Evolutionary conservation across 140 eudicot species (phyloP), one percentile per base, ranked within the genome.

Genomic region (Anethum foeniculum): DNA sequence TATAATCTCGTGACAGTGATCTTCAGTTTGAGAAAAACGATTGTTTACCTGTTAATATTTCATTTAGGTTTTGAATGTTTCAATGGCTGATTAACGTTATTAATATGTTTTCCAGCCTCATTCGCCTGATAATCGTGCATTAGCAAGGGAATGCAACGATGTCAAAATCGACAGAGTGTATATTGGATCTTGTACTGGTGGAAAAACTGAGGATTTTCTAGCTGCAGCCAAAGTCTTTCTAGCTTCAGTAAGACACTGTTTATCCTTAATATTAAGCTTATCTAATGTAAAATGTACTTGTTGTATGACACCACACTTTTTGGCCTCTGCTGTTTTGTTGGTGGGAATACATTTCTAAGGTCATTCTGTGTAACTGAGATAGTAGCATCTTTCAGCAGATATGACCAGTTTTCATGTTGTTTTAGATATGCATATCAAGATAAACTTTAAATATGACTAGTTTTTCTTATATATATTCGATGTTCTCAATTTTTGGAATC

Each of bases 141-240:
- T 88, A 85, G 99, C 99, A 69, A 84, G 98, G 77, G 99, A 96
- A 82, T 96, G 99, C 89, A 93, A 93, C 85, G 96, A 96, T 84
- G 98, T 93, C 71, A 96, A 93, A 84, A 96, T 93, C 67, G 99
- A 96, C 87, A 88, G 99, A 86, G 99, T 96, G 38, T 96, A 96
- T 79, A 96, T 96, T 82, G 99, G 99, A 68, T 96, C 99, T 52
- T 96, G 99, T 87, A 93, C 99, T 36, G 99, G 99, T 77, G 99
- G 99, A 65, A 96, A 96, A 88, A 96, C 94, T 2, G 99, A 96
- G 67, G 99, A 96, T 85, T 96, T 96, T 62, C 64, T 96, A 60
- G 99, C 99, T 46, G 97, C 94, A 74, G 99, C 99, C 76, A 91
- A 80, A 93, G 98, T 96, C 79, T 81, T 96, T 28, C 86, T 91